Evolutionary conservation across 805 yeast species (phyloP), one percentile per base, ranked within the genome.

Genomic region (Geotrichum ghanense): DNA sequence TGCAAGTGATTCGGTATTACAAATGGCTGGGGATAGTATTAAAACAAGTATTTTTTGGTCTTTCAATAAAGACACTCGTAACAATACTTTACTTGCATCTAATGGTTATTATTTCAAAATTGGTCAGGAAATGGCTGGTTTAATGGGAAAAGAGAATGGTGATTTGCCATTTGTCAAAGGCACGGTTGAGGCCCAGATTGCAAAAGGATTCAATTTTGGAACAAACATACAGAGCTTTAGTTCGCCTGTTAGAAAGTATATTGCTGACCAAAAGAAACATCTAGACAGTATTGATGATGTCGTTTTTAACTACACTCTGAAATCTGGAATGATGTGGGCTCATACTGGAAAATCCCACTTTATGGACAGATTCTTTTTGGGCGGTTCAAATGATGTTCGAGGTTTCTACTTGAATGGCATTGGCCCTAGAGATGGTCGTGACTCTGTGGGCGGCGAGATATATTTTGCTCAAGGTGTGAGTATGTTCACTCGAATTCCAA

Each of bases 301-400:
- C 4, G 25, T 39, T n/a, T 20, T 39, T 39, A 22, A 39, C 6
- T 23, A 19, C n/a, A 23, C 48, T 14, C 16, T 26, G 16, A 46
- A 46, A 3, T 40, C 45, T 19, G 52, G 52, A 4, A 21, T 43
- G 4, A 35, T 50, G 35, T 41, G 46, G 35, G 5, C 37, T n/a
- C 37, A 31, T 12, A 25, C 46, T 3, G 22, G 19, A 23, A 10
- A 47, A 45, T 64, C 84, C 1, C 89, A 83, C 56, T 58, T 81
- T 24, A 73, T 81, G 58, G 98, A 90, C 62, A 74, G 84, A 52
- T 90, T 89, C 60, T 85, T 80, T 57, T 69, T 84, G 41, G 95
- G 96, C 16, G 96, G 95, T 0, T 75, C 79, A 12, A 73, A 78
- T 46, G 82, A 81, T 46, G 76, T 87, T 23, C 70, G 83, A 48